Evolutionary conservation across 2,329 filamentous ascomycete species (phyloP).

Genomic region (Cadophora sp.): DNA sequence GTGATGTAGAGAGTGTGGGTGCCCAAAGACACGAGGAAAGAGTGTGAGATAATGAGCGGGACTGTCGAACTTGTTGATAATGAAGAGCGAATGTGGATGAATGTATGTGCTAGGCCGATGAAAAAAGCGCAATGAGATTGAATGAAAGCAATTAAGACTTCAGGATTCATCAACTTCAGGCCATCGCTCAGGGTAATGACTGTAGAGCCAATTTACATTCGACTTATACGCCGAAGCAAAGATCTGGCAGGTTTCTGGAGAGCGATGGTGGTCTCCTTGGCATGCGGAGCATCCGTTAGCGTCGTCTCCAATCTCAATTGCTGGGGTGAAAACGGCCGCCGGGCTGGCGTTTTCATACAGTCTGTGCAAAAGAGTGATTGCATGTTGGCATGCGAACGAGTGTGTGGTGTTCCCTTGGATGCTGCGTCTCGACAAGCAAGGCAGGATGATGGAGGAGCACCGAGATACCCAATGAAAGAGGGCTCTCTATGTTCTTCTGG

Average conservation of each 20-base stretch:
- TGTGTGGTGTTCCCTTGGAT: background rate
- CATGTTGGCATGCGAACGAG: constrained; percentile 10
- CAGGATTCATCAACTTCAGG: constrained; percentile 10
- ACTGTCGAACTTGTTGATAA: background rate
- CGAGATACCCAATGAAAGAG: background rate
- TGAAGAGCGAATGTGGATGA: background rate
- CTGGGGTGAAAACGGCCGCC: constrained; percentile 2
- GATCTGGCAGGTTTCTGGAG: constrained; percentile 15
- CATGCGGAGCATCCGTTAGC: background rate
- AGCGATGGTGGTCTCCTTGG: background rate
- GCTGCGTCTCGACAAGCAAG: constrained; percentile 12
- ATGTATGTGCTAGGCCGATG: background rate
- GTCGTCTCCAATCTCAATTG: constrained; percentile 12
- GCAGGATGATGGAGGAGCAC: constrained; percentile 9
- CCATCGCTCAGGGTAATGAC: constrained; percentile 13
- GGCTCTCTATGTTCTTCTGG: constrained; percentile 19
- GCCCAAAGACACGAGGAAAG: background rate
- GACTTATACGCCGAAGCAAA: constrained; percentile 3
- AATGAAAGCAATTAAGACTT: constrained; percentile 8
- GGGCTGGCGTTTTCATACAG: constrained; percentile 6
- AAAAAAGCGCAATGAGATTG: background rate
- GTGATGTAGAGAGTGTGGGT: background rate
- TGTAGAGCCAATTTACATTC: constrained; percentile 18
- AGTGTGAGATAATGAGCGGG: background rate
- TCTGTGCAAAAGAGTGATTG: constrained; percentile 11